A percentile compares a stretch with the other conserved stretches of the same genome.
These are phyloP conservation scores for Nematocida ausubeli DNA, from an alignment of 371 early-diverging fungal species.

Conservation along the genomic window DNA sequence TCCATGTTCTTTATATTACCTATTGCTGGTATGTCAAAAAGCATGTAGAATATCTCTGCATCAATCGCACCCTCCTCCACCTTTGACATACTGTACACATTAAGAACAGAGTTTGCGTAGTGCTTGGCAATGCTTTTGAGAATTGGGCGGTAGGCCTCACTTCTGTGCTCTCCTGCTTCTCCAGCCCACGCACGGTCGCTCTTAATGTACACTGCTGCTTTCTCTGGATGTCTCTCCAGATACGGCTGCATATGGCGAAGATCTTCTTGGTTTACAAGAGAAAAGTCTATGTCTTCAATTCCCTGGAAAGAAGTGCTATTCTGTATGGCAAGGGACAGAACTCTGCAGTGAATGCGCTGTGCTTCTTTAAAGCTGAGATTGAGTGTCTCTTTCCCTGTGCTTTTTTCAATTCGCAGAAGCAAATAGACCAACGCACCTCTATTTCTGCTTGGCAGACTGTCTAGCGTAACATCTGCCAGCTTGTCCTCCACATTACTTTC, in stretches of 20 bases:
- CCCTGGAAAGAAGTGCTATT: neutral
- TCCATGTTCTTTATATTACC: constrained; percentile 22
- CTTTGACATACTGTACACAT: constrained; percentile 43
- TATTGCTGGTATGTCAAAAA: constrained; percentile 52
- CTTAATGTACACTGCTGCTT: constrained; percentile 36
- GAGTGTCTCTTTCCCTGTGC: neutral
- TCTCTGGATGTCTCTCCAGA: constrained; percentile 6
- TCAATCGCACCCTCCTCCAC: constrained; percentile 45
- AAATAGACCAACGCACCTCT: constrained; percentile 1
- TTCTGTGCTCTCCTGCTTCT: neutral
- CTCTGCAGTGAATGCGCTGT: neutral
- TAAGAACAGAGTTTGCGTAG: constrained; percentile 41
- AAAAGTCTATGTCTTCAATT: constrained; percentile 11
- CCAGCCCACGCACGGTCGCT: constrained; percentile 19
- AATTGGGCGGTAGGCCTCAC: constrained; percentile 3
- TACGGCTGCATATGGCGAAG: neutral
- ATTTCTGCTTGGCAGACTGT: neutral
- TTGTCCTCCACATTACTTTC: neutral
- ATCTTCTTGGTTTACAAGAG: constrained; percentile 19
- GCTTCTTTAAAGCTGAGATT: neutral
- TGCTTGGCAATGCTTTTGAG: constrained; percentile 35
- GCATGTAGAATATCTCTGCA: constrained; percentile 49
- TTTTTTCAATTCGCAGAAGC: constrained; percentile 1
- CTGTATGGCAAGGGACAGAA: constrained; percentile 2
- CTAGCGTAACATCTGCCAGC: neutral